phyloP scores from a whole-genome alignment of 495 filamentous ascomycete species.

The Podospora tetraspora region DNA sequence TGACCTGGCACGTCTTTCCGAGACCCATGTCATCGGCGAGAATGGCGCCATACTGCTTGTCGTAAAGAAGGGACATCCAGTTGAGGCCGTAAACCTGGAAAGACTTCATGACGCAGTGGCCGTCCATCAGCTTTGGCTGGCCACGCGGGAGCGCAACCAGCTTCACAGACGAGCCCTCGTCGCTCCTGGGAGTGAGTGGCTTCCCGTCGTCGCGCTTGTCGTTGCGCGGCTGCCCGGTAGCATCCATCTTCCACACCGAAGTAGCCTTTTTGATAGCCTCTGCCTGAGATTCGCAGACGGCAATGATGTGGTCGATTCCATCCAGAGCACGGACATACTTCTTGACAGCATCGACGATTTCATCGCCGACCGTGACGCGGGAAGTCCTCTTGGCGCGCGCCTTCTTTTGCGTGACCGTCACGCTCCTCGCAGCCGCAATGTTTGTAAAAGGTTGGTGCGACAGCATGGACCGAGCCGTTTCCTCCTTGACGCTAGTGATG shows the following conservation, averaged over 20 bases:
- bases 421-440: slow-evolving; percentile 57
- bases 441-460: slow-evolving; percentile 61
- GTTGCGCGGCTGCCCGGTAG: slow-evolving; percentile 48
- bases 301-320: slow-evolving; percentile 70
- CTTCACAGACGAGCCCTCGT: slow-evolving; percentile 18
- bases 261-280: slow-evolving; percentile 64
- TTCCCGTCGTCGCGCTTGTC: slow-evolving; percentile 25
- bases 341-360: slow-evolving; percentile 34
- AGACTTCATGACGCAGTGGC: slow-evolving; percentile 70
- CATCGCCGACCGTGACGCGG: slow-evolving; percentile 33
- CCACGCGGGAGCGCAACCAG: slow-evolving; percentile 39
- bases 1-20: slow-evolving; percentile 95
- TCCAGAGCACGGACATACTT: slow-evolving; percentile 38
- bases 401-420: slow-evolving; percentile 46
- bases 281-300: slow-evolving; percentile 65
- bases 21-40: slow-evolving; percentile 97
- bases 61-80: slow-evolving; percentile 79
- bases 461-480: slow-evolving; percentile 59
- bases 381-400: slow-evolving; percentile 28
- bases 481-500: slow-evolving; percentile 65
- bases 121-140: slow-evolving; percentile 64
- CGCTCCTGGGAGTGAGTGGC: slow-evolving; percentile 27
- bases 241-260: slow-evolving; percentile 71
- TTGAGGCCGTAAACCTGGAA: slow-evolving; percentile 95
- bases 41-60: slow-evolving; percentile 74